Evolutionary conservation across 2,329 filamentous ascomycete genomes (phyloP), one percentile per base, ranked within the genome.

Genomic region (Arthrobotrys entomopaga): DNA sequence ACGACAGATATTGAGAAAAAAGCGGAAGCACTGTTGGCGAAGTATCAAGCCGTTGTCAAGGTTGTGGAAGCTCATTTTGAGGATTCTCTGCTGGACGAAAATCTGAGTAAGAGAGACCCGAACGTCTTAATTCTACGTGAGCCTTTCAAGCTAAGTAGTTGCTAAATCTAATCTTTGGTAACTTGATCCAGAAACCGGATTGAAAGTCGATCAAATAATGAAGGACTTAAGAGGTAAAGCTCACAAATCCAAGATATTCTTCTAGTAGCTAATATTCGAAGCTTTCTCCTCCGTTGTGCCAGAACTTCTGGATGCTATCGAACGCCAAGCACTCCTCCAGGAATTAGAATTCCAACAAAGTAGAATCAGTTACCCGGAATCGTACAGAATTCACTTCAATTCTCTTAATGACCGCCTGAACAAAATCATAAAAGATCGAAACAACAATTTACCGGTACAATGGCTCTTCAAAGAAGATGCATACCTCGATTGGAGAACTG

Each of bases 1-100:
- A 58, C 53, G 26, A 66, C 52, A 15, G 63, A 66, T 5, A 5
- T 66, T 6, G n/a, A 66, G 16, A 8, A 58, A 8, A 66, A 59
- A 34, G 63, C 24, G 10, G 42, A 58, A 15, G 29, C 63, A 15
- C 13, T 66, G 3, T 13, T 59, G 20, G 40, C 40, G 10, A 66
- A 66, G 16, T 66, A 66, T 19, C 19, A 52, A 46, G 53, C 20
- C 13, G 24, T 66, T n/a, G 63, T 66, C 7, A 59, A 59, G 15
- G 19, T 58, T 3, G 53, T 22, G n/a, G 42, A 59, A 11, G 3
- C 34, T 13, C 63, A 66, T 20, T 66, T 66, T 38, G 54, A 67
- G 15, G 64, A 67, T 1, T 59, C 46, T 0, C 16, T 67, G 1
- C 11, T 67, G 0, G 11, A 67, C 13, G 64, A 67, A 59, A 67